Conservation (phyloP, 164 flowering plant species). For the Chimonanthus praecox region DNA sequence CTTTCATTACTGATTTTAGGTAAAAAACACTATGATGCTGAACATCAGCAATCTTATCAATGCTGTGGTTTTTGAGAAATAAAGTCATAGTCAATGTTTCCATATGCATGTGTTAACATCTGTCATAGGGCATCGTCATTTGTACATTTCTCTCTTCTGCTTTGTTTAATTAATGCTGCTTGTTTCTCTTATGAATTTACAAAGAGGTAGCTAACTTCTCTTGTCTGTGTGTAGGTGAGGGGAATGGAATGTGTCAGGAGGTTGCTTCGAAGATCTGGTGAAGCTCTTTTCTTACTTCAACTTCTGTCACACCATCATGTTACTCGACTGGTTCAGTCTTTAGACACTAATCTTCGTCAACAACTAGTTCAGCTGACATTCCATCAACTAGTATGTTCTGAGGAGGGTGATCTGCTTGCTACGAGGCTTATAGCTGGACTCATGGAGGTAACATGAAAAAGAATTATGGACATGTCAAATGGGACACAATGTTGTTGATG, state of each 20-base stretch:
- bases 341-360: conserved; percentile 52
- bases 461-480: not conserved
- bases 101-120: not conserved
- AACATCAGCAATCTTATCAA: too few species aligned
- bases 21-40: not conserved
- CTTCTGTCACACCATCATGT: conserved; percentile 87
- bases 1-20: not conserved
- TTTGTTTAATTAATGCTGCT: not conserved
- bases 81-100: not conserved
- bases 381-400: conserved; percentile 88
- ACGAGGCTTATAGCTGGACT: conserved; percentile 82
- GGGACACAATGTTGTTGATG: not conserved
- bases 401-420: conserved; percentile 86
- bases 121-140: not conserved
- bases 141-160: not conserved
- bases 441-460: conserved; percentile 68
- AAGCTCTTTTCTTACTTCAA: conserved; percentile 85
- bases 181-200: not conserved
- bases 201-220: not conserved
- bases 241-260: conserved; percentile 95
- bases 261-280: conserved; percentile 82
- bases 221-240: conserved; percentile 55
- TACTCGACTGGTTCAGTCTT: conserved; percentile 65
- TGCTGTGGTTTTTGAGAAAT: not conserved
- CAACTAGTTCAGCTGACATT: conserved; percentile 72